Evolutionary conservation across 2,329 filamentous ascomycete genomes (phyloP).

Genomic region (Penicillium sp.): DNA sequence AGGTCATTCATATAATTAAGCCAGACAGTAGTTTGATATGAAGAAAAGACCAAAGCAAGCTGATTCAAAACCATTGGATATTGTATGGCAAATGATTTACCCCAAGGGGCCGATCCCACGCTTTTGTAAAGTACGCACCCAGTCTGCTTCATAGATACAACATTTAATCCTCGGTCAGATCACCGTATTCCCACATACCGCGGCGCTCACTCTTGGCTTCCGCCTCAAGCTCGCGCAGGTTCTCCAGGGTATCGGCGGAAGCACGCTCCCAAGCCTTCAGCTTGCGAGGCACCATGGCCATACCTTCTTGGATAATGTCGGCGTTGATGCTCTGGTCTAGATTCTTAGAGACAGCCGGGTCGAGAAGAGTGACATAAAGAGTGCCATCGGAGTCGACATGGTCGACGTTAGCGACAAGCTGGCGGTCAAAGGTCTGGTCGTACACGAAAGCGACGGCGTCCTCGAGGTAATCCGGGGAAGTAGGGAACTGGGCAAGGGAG

Average conservation of each 20-base stretch:
- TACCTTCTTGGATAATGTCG: slow-evolving; percentile 79
- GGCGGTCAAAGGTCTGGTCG: slow-evolving; percentile 73
- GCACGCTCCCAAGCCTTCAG: slow-evolving; percentile 87
- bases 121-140: slow-evolving; percentile 25
- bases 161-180: slow-evolving; percentile 81
- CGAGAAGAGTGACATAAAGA: slow-evolving; percentile 85
- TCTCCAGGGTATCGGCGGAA: slow-evolving; percentile 71
- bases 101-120: slow-evolving; percentile 8
- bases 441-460: slow-evolving; percentile 79
- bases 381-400: slow-evolving; percentile 79
- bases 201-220: slow-evolving; percentile 78
- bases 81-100: slow-evolving; percentile 12
- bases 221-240: slow-evolving; percentile 72
- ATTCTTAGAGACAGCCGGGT: slow-evolving; percentile 67
- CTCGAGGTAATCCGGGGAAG: slow-evolving; percentile 76
- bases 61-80: slow-evolving; percentile 7
- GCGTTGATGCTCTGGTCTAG: slow-evolving; percentile 84
- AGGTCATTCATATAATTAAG: background rate
- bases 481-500: slow-evolving; percentile 87
- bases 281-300: slow-evolving; percentile 91
- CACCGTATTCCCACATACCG: slow-evolving; percentile 99
- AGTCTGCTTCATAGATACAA: slow-evolving; percentile 12
- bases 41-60: slow-evolving; percentile 1
- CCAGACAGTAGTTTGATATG: background rate
- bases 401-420: slow-evolving; percentile 90